phyloP scores from a whole-genome alignment of 2,329 filamentous ascomycete species.

The Exserohilum rostratum region DNA sequence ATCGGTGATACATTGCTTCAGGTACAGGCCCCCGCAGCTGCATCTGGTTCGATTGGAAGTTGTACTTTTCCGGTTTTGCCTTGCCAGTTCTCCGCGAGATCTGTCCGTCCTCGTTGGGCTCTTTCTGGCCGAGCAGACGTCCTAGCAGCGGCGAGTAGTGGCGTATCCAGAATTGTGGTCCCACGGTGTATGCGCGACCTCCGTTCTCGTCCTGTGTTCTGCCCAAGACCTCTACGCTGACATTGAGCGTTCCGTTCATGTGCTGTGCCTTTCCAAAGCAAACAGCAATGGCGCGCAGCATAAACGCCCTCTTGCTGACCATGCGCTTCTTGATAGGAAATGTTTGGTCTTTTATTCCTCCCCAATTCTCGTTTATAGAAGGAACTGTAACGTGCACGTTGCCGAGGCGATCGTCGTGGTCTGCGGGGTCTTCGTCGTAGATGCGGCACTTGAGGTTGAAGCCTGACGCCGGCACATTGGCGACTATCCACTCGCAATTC shows the following conservation, averaged over 20 bases:
- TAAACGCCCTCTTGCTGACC: constrained; percentile 85
- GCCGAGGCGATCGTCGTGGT: constrained; percentile 85
- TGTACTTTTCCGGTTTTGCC: constrained; percentile 70
- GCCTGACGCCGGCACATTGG: constrained; percentile 80
- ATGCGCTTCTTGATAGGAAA: constrained; percentile 82
- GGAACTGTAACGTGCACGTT: constrained; percentile 76
- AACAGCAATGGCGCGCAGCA: constrained; percentile 71
- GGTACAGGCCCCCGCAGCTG: constrained; percentile 86
- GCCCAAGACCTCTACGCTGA: constrained; percentile 81
- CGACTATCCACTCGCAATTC: constrained; percentile 86
- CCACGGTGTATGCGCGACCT: constrained; percentile 78
- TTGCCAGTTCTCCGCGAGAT: constrained; percentile 50
- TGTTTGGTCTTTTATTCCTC: constrained; percentile 66
- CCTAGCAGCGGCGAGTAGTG: constrained; percentile 92
- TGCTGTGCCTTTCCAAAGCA: constrained; percentile 66
- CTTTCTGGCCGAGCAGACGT: constrained; percentile 71
- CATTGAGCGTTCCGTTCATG: constrained; percentile 71
- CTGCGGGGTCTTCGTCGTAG: constrained; percentile 87
- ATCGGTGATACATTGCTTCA: constrained; percentile 82
- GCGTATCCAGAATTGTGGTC: constrained; percentile 76
- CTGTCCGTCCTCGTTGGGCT: constrained; percentile 52
- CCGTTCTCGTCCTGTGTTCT: constrained; percentile 69
- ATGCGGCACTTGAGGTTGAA: constrained; percentile 85
- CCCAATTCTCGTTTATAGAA: constrained; percentile 68
- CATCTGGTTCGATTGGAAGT: constrained; percentile 92